Conservation (phyloP, 768 basidiomycete species). For the Hericium alpestre region DNA sequence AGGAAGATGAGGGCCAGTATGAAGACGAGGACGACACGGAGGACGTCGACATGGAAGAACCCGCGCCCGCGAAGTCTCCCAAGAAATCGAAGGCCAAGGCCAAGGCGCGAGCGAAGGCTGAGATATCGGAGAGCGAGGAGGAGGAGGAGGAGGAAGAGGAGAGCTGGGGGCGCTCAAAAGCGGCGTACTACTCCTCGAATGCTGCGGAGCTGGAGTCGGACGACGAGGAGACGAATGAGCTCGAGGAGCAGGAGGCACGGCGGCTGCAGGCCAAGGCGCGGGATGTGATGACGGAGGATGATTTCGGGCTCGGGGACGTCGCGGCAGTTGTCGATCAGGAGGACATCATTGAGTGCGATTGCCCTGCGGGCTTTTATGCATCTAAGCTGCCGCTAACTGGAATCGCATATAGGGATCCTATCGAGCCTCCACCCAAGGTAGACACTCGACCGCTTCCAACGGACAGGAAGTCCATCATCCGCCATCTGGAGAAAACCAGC, state of each 20-base stretch:
- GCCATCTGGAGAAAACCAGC: constrained; percentile 61
- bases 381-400: neutral
- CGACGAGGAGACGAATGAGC: constrained; percentile 79
- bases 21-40: constrained; percentile 22
- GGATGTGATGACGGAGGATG: constrained; percentile 61
- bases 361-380: neutral
- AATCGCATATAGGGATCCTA: constrained; percentile 22
- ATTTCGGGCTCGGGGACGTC: constrained; percentile 72
- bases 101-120: constrained; percentile 15
- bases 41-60: constrained; percentile 16
- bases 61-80: constrained; percentile 12
- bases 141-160: constrained; percentile 39
- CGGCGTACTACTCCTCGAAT: constrained; percentile 81
- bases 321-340: constrained; percentile 22
- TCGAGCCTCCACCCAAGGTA: constrained; percentile 26
- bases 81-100: constrained; percentile 15
- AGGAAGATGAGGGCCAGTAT: constrained; percentile 33
- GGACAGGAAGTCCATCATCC: constrained; percentile 51
- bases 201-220: constrained; percentile 72
- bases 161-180: constrained; percentile 73
- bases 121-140: constrained; percentile 18
- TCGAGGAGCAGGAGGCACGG: constrained; percentile 82
- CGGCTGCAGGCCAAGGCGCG: constrained; percentile 68
- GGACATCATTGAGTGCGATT: constrained; percentile 3
- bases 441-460: constrained; percentile 30